These are phyloP conservation scores for Podospora anserina DNA, from an alignment of 495 filamentous ascomycete genomes.

Conservation along the genomic window DNA sequence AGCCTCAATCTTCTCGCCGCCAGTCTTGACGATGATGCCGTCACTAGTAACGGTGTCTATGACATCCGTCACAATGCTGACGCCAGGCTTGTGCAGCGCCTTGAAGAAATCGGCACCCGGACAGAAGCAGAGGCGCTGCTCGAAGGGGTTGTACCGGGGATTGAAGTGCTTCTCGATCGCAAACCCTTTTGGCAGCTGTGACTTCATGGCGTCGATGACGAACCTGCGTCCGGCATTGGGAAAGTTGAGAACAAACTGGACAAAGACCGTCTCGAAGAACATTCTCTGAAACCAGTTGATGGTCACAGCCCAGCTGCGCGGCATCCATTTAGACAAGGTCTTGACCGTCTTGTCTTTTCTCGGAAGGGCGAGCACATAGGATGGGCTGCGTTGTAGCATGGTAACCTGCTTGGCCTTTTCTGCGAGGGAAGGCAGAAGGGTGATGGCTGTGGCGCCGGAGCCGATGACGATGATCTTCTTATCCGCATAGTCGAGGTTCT, in stretches of 20 bases:
- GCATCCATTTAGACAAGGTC: slow-evolving; percentile 34
- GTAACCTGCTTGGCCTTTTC: slow-evolving; percentile 50
- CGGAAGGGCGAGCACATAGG: slow-evolving; percentile 55
- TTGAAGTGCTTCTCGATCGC: slow-evolving; percentile 65
- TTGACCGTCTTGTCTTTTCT: slow-evolving; percentile 34
- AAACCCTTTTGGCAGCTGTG: slow-evolving; percentile 54
- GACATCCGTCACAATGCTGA: slow-evolving; percentile 62
- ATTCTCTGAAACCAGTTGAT: slow-evolving; percentile 39
- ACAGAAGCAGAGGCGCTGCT: slow-evolving; percentile 69
- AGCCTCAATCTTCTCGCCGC: slow-evolving; percentile 58
- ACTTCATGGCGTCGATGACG: slow-evolving; percentile 41
- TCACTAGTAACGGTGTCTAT: slow-evolving; percentile 62
- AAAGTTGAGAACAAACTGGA: slow-evolving; percentile 39
- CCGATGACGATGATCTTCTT: slow-evolving; percentile 57
- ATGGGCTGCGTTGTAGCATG: slow-evolving; percentile 57
- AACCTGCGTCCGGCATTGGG: slow-evolving; percentile 49
- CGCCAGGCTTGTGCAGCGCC: slow-evolving; percentile 54
- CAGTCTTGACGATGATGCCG: slow-evolving; percentile 57
- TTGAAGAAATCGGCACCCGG: slow-evolving; percentile 73
- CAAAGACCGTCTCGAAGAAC: slow-evolving; percentile 30
- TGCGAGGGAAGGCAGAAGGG: slow-evolving; percentile 50
- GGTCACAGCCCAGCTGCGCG: slow-evolving; percentile 36
- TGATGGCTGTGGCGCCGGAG: slow-evolving; percentile 57
- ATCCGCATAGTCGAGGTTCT: slow-evolving; percentile 46
- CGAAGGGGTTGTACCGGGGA: slow-evolving; percentile 67